Conservation (phyloP, 2,329 filamentous ascomycete genomes). For the Dothidotthia symphoricarpi region DNA sequence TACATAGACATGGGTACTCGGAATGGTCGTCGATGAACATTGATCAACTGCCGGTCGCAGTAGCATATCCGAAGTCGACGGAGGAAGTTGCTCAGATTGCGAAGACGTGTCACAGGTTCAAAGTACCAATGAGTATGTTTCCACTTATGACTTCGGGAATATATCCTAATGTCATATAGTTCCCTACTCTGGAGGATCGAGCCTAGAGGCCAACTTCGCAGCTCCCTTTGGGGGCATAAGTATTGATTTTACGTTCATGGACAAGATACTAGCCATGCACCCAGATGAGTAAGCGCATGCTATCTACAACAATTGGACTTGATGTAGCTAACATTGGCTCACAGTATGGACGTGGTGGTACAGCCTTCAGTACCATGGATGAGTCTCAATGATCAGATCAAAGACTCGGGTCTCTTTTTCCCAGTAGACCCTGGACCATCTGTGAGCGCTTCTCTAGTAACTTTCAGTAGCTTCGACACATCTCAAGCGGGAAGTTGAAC, state of each 20-base stretch:
- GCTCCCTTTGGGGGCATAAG: slow-evolving; percentile 83
- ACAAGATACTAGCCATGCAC: slow-evolving; percentile 74
- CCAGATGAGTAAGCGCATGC: slow-evolving; percentile 61
- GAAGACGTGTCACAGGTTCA: slow-evolving; percentile 72
- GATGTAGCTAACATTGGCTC: slow-evolving; percentile 18
- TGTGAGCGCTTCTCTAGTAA: slow-evolving; percentile 23
- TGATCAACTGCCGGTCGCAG: slow-evolving; percentile 60
- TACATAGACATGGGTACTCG: slow-evolving; percentile 65
- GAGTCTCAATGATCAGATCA: slow-evolving; percentile 73
- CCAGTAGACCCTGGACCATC: slow-evolving; percentile 79
- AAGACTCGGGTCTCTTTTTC: slow-evolving; percentile 78
- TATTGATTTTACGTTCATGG: slow-evolving; percentile 87
- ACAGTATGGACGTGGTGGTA: slow-evolving; percentile 80
- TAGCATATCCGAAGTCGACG: slow-evolving; percentile 64
- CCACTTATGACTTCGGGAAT: not conserved
- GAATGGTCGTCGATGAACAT: slow-evolving; percentile 71
- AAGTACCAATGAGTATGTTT: slow-evolving; percentile 64
- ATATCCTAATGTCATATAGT: slow-evolving; percentile 45
- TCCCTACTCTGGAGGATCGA: slow-evolving; percentile 81
- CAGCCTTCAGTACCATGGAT: slow-evolving; percentile 94
- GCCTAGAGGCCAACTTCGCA: slow-evolving; percentile 85
- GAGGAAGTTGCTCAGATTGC: slow-evolving; percentile 64
- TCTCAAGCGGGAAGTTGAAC: slow-evolving; percentile 14
- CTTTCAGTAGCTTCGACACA: slow-evolving; percentile 9
- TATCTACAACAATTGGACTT: not conserved